Evolutionary conservation across 139 green algal genomes (phyloP).

Genomic region (Picochlorum sp.): DNA sequence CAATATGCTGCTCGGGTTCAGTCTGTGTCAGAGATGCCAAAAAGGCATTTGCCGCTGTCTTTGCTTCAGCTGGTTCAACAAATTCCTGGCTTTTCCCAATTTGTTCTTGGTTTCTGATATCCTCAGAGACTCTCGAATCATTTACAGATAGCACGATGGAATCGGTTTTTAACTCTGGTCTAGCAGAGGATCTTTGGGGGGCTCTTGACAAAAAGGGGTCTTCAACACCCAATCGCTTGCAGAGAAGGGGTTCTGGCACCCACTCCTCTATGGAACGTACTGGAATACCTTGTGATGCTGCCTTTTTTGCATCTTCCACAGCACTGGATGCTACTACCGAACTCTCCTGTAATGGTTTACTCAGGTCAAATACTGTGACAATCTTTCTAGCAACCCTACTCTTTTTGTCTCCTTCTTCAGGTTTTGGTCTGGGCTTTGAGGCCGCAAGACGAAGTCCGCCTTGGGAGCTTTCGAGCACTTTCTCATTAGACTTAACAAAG

Average conservation of each 20-base stretch:
- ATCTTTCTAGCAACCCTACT: neutral
- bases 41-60: conserved; percentile 23
- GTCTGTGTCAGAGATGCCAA: conserved; percentile 20
- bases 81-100: neutral
- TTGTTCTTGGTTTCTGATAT: neutral
- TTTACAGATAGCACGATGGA: neutral
- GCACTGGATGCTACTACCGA: neutral
- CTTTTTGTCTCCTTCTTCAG: neutral
- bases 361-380: neutral
- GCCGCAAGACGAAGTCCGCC: conserved; percentile 3
- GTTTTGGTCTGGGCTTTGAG: conserved; percentile 6
- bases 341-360: neutral
- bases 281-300: conserved; percentile 1
- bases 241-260: conserved; percentile 79
- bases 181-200: neutral
- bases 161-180: neutral
- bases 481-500: conserved; percentile 44
- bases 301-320: neutral
- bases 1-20: neutral
- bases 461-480: conserved; percentile 25
- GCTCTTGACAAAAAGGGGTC: conserved; percentile 60
- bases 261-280: conserved; percentile 54
- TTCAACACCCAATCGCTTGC: conserved; percentile 79
- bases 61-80: conserved; percentile 2
- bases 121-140: neutral